Base-by-base conservation (phyloP, 2,329 filamentous ascomycete genomes). In the Neonectria ditissima region DNA sequence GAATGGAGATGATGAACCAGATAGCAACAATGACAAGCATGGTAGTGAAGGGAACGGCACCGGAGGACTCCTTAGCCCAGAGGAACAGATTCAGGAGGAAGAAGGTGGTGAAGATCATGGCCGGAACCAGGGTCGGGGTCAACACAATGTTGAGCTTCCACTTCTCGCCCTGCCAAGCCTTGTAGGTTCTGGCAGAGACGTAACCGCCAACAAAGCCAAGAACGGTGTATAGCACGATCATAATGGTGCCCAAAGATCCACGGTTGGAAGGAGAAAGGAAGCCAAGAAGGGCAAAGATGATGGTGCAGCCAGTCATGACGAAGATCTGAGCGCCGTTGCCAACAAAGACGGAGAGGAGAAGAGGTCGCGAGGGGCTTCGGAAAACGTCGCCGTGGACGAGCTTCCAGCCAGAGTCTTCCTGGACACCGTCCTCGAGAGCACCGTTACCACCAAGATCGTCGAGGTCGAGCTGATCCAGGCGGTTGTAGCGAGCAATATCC, bases 351-450 rank as follows among this genome's bases (percentile, higher is more conserved):
- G 94, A 94, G 20, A 99, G 86, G 14, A 97, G 83, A 28, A 99
- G 85, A 1, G 94, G 92, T 64, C 92, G 90, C 68, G 90, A 88
- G 4, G 96, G 96, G 11, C 91, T 90, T 60, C 96, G 91, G 86
- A 99, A 99, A 32, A 98, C 95, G 78, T 99, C 96, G 57, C 96
- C 96, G 74, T 99, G 96, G 1, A 99, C 94, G 51, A 99, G 83
- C 81, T 99, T 99, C 96, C 96, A 99, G 65, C 96, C 96, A 10
- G 94, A 97, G 78, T 99, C 96, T 75, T 99, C 96, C 78, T 97
- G 94, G 1, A 98, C 92, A 34, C 94, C 95, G 74, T 98, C 95
- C 70, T 97, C 95, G 6, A 94, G 84, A 10, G 86, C 90, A 41
- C 89, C 91, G 3, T 90, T 92, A 43, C 92, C 92, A 43, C 91